Base-by-base conservation (phyloP, 179 eudicot species). In the Beta lomatogona region DNA sequence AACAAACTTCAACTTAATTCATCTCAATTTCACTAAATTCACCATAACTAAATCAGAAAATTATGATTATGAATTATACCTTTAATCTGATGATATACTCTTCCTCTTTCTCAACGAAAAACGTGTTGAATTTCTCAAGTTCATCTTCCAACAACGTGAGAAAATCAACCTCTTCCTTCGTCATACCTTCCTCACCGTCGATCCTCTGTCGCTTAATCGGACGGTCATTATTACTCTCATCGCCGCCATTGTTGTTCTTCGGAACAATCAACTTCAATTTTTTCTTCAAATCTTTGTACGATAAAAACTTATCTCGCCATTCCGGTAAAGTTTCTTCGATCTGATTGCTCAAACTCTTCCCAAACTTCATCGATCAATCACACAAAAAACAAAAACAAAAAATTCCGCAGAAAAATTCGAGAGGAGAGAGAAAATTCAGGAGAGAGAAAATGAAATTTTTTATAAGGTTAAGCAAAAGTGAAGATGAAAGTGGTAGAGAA, bases 101-200 rank as follows among this genome's bases (percentile, higher is more conserved):
- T 77, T 97, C 99, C 81, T 97, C 99, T 59, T 93, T 86, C 86
- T 94, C 99, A 55, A 91, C 90, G 73, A 94, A 97, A 77, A 97
- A 97, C 2, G 83, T 9, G 63, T 97, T 97, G 74, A 97, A 93
- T 80, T 97, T 97, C 84, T 94, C 97, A 18, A 97, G 87, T 84
- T 97, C 99, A 65, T 79, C 90, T 77, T 97, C 97, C 82, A 97
- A 83, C 72, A 96, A 79, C 83, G 78, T 81, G 60, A 93, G 75
- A 76, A 94, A 96, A 83, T 91, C 92, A 55, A 64, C 83, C 88
- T 92, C 97, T 84, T 89, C 94, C 76, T 84, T 83, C 68, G 92
- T 88, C 92, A 89, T 87, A 64, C 67, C 73, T 36, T 75, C 87
- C 65, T 82, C 88, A 61, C 79, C 81, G 22, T 78, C 60, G 72